Percentiles rank a stretch among this genome's conserved stretches.
These are phyloP conservation scores for Marasmius fiardii DNA, from an alignment of 1,284 basidiomycete species.

Conservation along the genomic window DNA sequence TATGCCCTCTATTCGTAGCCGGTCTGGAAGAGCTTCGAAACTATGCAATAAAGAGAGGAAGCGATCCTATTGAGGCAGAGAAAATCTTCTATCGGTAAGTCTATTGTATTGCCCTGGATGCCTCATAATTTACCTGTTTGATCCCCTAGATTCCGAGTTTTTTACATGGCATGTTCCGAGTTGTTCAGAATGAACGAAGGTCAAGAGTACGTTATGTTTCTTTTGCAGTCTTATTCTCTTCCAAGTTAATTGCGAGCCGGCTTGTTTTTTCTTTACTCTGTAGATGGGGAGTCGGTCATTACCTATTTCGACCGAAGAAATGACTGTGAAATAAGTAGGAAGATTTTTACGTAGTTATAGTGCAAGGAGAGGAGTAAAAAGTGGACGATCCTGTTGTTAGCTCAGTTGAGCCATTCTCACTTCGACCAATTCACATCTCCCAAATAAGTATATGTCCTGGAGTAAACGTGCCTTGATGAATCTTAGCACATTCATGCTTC, in stretches of 20 bases:
- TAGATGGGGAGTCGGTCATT: conserved; percentile 23
- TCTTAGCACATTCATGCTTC: no score
- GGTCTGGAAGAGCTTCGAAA: conserved; percentile 52
- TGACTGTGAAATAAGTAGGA: no score
- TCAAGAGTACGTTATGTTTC: conserved; percentile 47
- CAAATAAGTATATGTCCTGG: no score
- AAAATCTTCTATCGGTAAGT: conserved; percentile 58
- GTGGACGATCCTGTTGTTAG: no score
- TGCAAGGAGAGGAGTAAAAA: no score
- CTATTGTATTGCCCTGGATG: neutral
- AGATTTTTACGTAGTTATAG: no score
- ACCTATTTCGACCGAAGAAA: conserved; percentile 20
- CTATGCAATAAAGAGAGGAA: conserved; percentile 46
- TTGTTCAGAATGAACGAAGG: conserved; percentile 68
- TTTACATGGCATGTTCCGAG: conserved; percentile 76
- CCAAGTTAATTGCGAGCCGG: conserved; percentile 1
- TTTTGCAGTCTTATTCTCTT: neutral
- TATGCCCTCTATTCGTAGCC: conserved; percentile 26
- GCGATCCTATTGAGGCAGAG: conserved; percentile 46
- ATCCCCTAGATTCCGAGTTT: conserved; percentile 56
- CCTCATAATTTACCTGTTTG: neutral
- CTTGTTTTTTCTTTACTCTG: neutral
- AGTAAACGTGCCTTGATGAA: no score
- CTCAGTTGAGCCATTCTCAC: no score
- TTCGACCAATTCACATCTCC: no score